Base-by-base conservation (phyloP, 108 stramenopile species). In the Heterococcus sp. region DNA sequence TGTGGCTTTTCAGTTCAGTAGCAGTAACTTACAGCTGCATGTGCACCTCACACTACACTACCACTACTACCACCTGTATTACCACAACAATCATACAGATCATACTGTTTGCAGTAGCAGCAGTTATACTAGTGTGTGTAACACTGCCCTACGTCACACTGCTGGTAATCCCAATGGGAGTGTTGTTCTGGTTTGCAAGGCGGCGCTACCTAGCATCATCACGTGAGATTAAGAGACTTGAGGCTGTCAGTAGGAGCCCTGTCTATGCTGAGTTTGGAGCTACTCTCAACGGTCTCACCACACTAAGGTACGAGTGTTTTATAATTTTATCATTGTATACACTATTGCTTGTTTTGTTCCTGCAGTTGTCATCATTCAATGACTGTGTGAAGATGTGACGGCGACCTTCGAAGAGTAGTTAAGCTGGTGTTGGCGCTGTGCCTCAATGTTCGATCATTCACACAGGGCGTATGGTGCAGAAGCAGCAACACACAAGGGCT, bases 181-280 rank as follows among this genome's bases (percentile, higher is more conserved):
- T 58, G 21, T 21, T 58, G 46, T 58, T 58, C 21, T 58, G 21
- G 14, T 8, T 58, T 8, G 46, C 46, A 21, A 8, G 46, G 21
- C 8, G 21, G 46, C 46, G 46, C 8, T 58, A 58, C 46, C 46
- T 58, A 21, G 46, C 46, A 58, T 58, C 46, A 21, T 58, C 46
- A 58, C 8, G 46, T 14, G 46, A 58, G 46, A 58, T 58, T 21
- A 58, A 58, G 76, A 73, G 81, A 38, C 14, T 69, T 66, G 81
- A 82, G 1, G 73, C 73, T 21, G 37, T 82, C 72, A 82, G 39
- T 66, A 73, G 81, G 3, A 66, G 58, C 31, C 81, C 81, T 35
- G n/a, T 82, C n/a, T 82, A 74, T 67, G 32, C 81, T 14, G 73
- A 75, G 29, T 74, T 82, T 26, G 46, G 73, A 3, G 39, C 73